Conservation (phyloP, 257 asterid genomes). For the Ophiorrhiza pumila region DNA sequence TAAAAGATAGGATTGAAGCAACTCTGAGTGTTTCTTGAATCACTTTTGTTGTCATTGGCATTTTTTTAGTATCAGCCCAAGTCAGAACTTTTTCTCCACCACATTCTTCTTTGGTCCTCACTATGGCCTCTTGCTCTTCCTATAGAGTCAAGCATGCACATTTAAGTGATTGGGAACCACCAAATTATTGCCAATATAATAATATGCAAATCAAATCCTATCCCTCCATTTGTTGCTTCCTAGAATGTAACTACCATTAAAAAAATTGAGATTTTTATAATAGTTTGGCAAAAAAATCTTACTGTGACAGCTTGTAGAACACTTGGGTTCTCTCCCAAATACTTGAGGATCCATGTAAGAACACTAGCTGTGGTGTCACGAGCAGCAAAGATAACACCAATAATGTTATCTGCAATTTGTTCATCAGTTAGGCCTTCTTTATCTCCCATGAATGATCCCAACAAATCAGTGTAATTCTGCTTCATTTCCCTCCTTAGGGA, state of each 20-base stretch:
- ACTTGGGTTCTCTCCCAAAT: conserved; percentile 37
- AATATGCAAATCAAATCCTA: background rate
- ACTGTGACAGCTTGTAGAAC: conserved; percentile 40
- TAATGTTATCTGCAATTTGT: conserved; percentile 42
- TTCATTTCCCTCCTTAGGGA: conserved; percentile 27
- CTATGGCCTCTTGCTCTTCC: conserved; percentile 38
- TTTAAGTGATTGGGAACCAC: background rate
- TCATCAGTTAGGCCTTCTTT: conserved; percentile 37
- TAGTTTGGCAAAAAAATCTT: conserved; percentile 11
- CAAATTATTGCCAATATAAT: background rate
- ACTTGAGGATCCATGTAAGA: conserved; percentile 44
- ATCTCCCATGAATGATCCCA: conserved; percentile 39
- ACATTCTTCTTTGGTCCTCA: conserved; percentile 23
- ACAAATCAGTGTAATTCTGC: conserved; percentile 24
- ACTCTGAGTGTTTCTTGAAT: conserved; percentile 44
- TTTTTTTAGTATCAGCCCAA: conserved; percentile 35
- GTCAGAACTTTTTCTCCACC: conserved; percentile 23
- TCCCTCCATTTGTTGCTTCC: background rate
- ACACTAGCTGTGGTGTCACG: conserved; percentile 46
- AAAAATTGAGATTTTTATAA: background rate
- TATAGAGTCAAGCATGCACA: background rate
- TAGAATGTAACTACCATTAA: background rate
- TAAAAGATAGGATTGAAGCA: conserved; percentile 42
- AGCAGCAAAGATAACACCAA: conserved; percentile 44
- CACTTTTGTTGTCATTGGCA: conserved; percentile 38